Percentiles rank a stretch among this genome's conserved stretches.
phyloP scores from a whole-genome alignment of 352 stramenopile genomes.

The Stramenopiles sp. region DNA sequence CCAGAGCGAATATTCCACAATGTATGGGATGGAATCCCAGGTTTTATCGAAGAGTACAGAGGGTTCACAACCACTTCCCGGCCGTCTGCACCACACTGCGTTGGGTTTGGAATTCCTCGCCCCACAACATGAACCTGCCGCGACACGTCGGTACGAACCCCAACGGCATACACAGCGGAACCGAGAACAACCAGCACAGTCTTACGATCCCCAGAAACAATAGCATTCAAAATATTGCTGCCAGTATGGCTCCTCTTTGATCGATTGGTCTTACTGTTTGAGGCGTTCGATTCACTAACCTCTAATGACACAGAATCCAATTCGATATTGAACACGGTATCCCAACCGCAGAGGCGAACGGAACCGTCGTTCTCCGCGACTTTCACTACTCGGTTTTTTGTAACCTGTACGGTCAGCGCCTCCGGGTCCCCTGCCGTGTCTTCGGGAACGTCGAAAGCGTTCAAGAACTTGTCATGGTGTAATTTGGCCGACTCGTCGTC shows the following conservation, averaged over 20 bases:
- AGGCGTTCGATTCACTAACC: not conserved
- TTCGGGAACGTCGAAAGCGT: too few species aligned
- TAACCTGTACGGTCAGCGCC: too few species aligned
- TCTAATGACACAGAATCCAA: not conserved
- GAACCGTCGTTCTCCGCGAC: too few species aligned
- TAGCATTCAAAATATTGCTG: not conserved
- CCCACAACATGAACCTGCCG: not conserved
- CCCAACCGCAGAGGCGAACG: too few species aligned
- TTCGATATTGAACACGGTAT: not conserved
- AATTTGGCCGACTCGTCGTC: not conserved
- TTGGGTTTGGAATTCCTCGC: not conserved
- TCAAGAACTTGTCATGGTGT: not conserved
- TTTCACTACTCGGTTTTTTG: too few species aligned
- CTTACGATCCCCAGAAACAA: not conserved
- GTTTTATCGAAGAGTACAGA: not conserved
- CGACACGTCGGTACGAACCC: not conserved
- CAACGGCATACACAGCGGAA: not conserved
- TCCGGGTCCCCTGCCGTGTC: not conserved
- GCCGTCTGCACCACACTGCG: not conserved
- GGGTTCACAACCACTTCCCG: not conserved
- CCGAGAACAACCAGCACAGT: not conserved
- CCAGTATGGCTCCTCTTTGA: too few species aligned
- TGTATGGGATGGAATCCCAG: not conserved
- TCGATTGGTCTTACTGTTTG: not conserved
- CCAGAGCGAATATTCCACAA: not conserved